A percentile compares a stretch with the other conserved stretches of the same genome.
These are phyloP conservation scores for Trichoderma cornu-damae DNA, from an alignment of 2,329 filamentous ascomycete species.

Conservation along the genomic window DNA sequence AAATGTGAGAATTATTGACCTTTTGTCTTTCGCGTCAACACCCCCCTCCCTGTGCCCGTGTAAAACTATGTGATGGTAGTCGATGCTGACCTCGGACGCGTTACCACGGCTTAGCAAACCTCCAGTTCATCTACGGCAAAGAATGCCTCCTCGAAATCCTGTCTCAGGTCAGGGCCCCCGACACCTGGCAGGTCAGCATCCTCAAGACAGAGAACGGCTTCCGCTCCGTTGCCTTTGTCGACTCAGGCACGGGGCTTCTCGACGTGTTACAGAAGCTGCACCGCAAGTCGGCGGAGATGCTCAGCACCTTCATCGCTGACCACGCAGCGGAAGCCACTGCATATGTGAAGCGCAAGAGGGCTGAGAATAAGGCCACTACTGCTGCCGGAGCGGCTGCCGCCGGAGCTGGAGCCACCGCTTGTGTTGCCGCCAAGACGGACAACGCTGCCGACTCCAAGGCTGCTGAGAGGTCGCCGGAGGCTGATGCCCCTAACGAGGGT, in stretches of 20 bases:
- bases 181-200: constrained; percentile 26
- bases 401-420: no score
- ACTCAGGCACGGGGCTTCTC: constrained; percentile 27
- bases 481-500: no score
- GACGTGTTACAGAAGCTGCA: constrained; percentile 37
- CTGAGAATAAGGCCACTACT: not conserved
- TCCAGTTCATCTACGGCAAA: constrained; percentile 25
- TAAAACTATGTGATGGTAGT: no score
- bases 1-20: not conserved
- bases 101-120: constrained; percentile 28
- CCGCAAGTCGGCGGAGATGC: constrained; percentile 35
- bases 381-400: no score
- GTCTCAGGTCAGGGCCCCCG: constrained; percentile 24
- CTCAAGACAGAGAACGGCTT: constrained; percentile 26
- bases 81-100: not conserved
- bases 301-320: constrained; percentile 28
- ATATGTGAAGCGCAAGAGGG: not conserved
- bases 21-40: no score
- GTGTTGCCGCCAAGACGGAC: not conserved
- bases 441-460: no score
- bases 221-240: constrained; percentile 32
- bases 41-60: no score
- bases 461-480: no score
- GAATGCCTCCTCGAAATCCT: constrained; percentile 25
- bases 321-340: constrained; percentile 20